A percentile compares a stretch with the other conserved stretches of the same genome.
phyloP scores from a whole-genome alignment of 805 yeast species.

The Yamadazyma sp. region DNA sequence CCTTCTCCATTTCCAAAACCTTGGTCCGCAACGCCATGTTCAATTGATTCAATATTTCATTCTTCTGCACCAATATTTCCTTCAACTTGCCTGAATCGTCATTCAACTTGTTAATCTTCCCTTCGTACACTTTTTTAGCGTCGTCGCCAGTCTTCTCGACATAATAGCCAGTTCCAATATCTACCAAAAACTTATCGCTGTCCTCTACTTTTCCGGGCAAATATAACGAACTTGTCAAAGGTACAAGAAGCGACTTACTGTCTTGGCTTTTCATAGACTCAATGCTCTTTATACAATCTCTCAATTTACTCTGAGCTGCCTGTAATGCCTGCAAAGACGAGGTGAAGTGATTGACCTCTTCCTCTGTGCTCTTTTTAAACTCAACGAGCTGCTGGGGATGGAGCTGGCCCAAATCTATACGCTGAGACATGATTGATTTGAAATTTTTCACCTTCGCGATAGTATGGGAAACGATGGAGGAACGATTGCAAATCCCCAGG shows the following conservation, averaged over 20 bases:
- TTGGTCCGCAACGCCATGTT: slow-evolving; percentile 57
- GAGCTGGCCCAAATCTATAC: slow-evolving; percentile 64
- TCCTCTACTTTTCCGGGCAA: slow-evolving; percentile 79
- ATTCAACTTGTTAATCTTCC: slow-evolving; percentile 68
- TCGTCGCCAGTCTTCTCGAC: slow-evolving; percentile 74
- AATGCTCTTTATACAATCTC: slow-evolving; percentile 76
- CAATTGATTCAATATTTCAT: slow-evolving; percentile 59
- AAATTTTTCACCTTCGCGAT: slow-evolving; percentile 2
- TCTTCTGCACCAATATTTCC: slow-evolving; percentile 72
- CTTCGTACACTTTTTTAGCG: slow-evolving; percentile 68
- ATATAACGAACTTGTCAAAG: slow-evolving; percentile 84
- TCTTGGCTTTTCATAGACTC: slow-evolving; percentile 46
- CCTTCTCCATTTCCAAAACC: slow-evolving; percentile 47
- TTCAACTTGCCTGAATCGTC: slow-evolving; percentile 74
- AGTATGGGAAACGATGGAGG: slow-evolving; percentile 66
- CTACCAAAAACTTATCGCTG: slow-evolving; percentile 75
- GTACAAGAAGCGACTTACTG: slow-evolving; percentile 65
- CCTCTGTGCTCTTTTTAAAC: slow-evolving; percentile 78
- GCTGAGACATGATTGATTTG: slow-evolving; percentile 15
- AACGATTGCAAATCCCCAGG: slow-evolving; percentile 58
- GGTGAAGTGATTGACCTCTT: slow-evolving; percentile 82
- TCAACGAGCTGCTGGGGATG: slow-evolving; percentile 83
- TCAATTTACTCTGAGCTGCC: slow-evolving; percentile 78
- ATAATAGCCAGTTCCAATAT: slow-evolving; percentile 94
- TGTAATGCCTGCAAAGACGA: slow-evolving; percentile 81